Base-by-base conservation (phyloP, 176 grass and related monocot species). In the Pontederia paniculata region DNA sequence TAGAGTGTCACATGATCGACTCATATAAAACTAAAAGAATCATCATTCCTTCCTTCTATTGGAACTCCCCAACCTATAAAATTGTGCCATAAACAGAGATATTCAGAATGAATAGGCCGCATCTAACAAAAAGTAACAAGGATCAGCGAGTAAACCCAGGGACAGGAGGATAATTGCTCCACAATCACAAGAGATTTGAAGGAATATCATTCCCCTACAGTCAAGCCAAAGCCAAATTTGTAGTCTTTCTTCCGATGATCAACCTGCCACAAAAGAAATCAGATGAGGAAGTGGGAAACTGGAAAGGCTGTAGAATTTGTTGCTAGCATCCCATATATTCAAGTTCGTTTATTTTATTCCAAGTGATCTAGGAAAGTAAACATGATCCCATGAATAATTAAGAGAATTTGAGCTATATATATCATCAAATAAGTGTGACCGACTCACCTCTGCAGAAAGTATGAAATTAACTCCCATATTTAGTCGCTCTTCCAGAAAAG, bases 401-500 rank as follows among this genome's bases (percentile, higher is more conserved):
- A n/a, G 0, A 50, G 13, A n/a, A 50, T 50, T 50, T 50, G 15
- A 12, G 48, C 48, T 50, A 5, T 50, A 13, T 50, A n/a, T 21
- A 55, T 5, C 52, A n/a, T 37, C 7, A 37, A 37, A 37, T 37
- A 37, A 5, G 28, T 37, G 31, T 31, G 12, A 3, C 0, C 23
- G 12, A 52, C 70, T 65, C 67, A 88, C 93, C 86, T 91, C 93
- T 45, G 86, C 86, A 60, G 93, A 98, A 72, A 98, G 80, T 78
- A 98, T 67, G 67, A 98, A 88, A 76, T 90, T 98, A 18, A 98
- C 93, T 50, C 93, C 93, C 93, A 98, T 98, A 77, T 88, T 98
- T 58, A 98, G 67, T 66, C 93, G 81, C 59, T 97, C 83, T 67
- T 98, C 93, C 44, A 98, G 72, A 76, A 76, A 88, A 25, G 83